Base-by-base conservation (phyloP, 805 yeast species). In the Suhomyces kilbournensis region DNA sequence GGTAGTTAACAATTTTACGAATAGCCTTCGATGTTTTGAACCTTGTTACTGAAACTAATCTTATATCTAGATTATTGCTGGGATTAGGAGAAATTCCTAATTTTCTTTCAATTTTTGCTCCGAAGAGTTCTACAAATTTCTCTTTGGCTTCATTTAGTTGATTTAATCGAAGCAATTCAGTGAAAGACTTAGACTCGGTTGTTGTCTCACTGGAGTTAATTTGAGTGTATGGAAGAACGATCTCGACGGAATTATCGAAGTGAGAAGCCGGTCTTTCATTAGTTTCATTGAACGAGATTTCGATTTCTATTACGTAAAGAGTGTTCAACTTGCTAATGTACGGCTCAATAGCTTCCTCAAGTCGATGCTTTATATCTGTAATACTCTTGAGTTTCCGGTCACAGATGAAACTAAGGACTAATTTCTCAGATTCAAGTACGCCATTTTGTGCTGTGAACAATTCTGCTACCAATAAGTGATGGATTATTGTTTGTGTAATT, bases 401-500 rank as follows among this genome's bases (percentile, higher is more conserved):
- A 19, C 42, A 38, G 3, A 9, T 38, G 23, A 38, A 8, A 38
- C 7, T 38, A 10, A 38, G 42, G 14, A 17, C 22, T 38, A 38
- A 7, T 22, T 38, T 19, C 23, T 17, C 42, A 19, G 42, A 38
- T 10, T 17, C 23, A 17, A 6, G 9, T 17, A 38, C 17, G 2
- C 42, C 30, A 22, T 42, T 42, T 23, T 42, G 12, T 20, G 45
- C 45, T 14, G 14, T 23, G 22, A 32, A 38, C n/a, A 53, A 14
- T 39, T 72, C 76, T 2, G 74, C 58, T 6, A 48, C 50, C 15
- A 72, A 45, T n/a, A 74, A 57, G 53, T 67, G 70, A 30, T 72
- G 65, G 12, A 66, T 40, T 4, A 72, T 54, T 2, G 71, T 64
- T 57, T 83, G 86, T 0, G 87, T 76, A 2, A 84, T 72, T 53